These are phyloP conservation scores for Psilocybe tampanensis DNA, from an alignment of 768 basidiomycete genomes.

Conservation along the genomic window DNA sequence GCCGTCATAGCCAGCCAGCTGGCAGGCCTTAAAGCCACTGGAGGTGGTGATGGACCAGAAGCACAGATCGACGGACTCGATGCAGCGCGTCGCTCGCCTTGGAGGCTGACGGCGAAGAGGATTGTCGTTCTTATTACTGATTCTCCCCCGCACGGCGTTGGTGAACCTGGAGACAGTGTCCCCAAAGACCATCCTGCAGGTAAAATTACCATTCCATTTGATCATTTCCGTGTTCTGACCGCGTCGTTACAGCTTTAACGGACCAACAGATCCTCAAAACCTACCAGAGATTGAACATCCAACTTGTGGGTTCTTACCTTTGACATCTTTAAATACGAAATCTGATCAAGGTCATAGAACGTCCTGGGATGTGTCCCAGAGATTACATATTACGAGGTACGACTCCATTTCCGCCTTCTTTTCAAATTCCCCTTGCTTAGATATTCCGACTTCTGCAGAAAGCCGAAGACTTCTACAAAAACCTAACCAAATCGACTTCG, in stretches of 20 bases:
- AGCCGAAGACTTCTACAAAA: conserved; percentile 1
- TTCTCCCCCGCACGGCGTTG: conserved; percentile 20
- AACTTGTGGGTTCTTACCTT: not conserved
- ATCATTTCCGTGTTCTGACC: not conserved
- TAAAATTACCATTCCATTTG: not conserved
- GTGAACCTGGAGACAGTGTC: conserved; percentile 14
- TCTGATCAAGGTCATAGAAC: not conserved
- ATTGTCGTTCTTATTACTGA: conserved; percentile 19
- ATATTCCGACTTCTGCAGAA: not conserved
- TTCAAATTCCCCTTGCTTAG: not conserved
- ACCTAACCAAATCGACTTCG: not conserved
- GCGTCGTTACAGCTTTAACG: conserved; percentile 1
- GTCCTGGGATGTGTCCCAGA: not conserved
- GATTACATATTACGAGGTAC: conserved; percentile 6
- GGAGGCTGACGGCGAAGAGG: conserved; percentile 14
- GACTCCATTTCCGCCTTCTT: not conserved
- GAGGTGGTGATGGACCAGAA: conserved; percentile 17
- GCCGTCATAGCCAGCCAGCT: conserved; percentile 4
- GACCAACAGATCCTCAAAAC: not conserved
- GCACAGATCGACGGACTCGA: conserved; percentile 11
- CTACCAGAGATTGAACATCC: not conserved
- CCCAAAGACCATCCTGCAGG: conserved; percentile 3
- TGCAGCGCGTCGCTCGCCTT: conserved; percentile 7
- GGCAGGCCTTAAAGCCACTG: conserved; percentile 7
- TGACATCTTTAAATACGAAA: not conserved